Conservation (phyloP, 331 rosid genomes). For the Pyrus hybrid region DNA sequence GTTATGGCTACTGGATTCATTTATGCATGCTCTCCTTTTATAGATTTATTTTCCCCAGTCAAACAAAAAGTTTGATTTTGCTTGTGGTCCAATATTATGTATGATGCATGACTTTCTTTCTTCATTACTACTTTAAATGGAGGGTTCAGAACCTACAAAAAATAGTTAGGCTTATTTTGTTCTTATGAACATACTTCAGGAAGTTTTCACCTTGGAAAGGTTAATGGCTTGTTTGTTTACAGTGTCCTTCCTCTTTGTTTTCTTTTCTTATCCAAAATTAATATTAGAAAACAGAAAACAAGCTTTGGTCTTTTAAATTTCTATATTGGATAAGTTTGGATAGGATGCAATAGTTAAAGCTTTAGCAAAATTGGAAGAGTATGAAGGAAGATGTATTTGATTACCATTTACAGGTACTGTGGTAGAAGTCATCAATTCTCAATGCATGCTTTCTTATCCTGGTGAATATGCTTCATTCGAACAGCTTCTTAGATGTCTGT, state of each 20-base stretch:
- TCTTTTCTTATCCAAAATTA: neutral
- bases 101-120: no score
- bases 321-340: neutral
- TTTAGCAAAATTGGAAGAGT: neutral
- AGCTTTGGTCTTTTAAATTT: neutral
- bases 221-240: no score
- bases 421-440: neutral
- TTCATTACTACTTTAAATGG: no score
- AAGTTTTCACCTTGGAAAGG: no score
- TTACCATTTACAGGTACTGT: neutral
- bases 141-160: no score
- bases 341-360: neutral
- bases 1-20: no score
- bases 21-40: no score
- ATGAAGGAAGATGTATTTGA: neutral
- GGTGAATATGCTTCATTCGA: neutral
- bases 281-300: neutral
- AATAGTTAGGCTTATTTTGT: neutral
- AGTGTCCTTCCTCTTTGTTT: neutral
- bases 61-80: no score
- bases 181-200: neutral
- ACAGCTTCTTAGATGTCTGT: neutral
- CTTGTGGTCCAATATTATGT: no score
- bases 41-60: no score
- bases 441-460: neutral